These are phyloP conservation scores for Globisporangium paddicum DNA, from an alignment of 352 stramenopile species.

Conservation along the genomic window DNA sequence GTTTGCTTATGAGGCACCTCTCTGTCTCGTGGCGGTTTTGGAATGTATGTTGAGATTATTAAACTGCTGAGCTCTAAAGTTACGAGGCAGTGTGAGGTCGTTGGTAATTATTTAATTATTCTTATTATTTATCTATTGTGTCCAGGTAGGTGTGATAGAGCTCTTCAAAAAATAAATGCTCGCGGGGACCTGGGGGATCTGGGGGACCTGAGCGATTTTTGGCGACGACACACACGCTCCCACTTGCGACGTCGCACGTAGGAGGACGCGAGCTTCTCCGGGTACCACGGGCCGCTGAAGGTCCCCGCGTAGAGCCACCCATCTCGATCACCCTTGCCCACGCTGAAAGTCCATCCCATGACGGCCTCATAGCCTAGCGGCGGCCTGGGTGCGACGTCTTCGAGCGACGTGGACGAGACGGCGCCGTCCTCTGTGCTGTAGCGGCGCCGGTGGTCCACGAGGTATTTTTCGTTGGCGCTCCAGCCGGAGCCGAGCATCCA, in stretches of 20 bases:
- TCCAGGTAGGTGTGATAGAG: no score
- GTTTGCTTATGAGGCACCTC: background rate
- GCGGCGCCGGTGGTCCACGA: slow-evolving; percentile 12
- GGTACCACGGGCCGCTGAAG: slow-evolving; percentile 32
- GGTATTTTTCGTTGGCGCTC: slow-evolving; percentile 10
- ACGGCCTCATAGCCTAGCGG: slow-evolving; percentile 16
- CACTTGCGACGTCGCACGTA: slow-evolving; percentile 29
- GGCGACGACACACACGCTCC: slow-evolving; percentile 10
- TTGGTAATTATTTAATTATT: no score
- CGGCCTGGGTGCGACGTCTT: slow-evolving; percentile 16
- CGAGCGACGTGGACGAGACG: slow-evolving; percentile 19
- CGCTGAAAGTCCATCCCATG: slow-evolving; percentile 22
- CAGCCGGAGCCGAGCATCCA: slow-evolving; percentile 22
- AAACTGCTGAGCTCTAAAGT: no score
- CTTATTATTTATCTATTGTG: no score
- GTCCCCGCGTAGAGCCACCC: slow-evolving; percentile 35
- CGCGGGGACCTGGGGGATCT: background rate
- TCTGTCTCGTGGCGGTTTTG: no score
- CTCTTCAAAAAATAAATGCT: background rate
- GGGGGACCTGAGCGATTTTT: background rate
- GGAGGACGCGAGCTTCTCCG: slow-evolving; percentile 11
- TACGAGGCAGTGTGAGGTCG: no score
- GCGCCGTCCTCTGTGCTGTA: slow-evolving; percentile 25
- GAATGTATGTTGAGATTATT: no score
- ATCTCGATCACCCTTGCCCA: slow-evolving; percentile 27